phyloP scores from a whole-genome alignment of 192 early-diverging fungal species.

The Dispira parvispora region DNA sequence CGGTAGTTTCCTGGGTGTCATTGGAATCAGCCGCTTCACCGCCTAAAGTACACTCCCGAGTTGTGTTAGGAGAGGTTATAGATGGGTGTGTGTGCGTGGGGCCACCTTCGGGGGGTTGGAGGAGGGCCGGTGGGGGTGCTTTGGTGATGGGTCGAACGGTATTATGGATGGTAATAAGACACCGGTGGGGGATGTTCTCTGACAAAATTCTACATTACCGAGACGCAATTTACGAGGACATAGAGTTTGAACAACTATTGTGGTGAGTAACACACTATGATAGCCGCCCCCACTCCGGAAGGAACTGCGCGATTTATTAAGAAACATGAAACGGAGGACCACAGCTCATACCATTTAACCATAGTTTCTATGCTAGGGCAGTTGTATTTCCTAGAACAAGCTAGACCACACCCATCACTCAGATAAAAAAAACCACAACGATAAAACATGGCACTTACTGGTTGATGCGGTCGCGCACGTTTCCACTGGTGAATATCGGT shows the following conservation, averaged over 20 bases:
- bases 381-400: neutral
- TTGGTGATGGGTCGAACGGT: neutral
- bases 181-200: neutral
- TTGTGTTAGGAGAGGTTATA: neutral
- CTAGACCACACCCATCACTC: neutral
- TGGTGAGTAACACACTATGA: neutral
- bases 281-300: neutral
- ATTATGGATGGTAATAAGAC: neutral
- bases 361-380: neutral
- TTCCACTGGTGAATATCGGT: neutral
- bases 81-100: neutral
- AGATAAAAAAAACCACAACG: neutral
- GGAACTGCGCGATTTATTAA: neutral
- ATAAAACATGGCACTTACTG: neutral
- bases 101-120: neutral
- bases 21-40: neutral
- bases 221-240: neutral
- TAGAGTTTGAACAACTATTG: neutral
- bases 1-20: neutral
- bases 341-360: too few relatives aligned
- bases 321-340: neutral
- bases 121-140: neutral
- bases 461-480: neutral
- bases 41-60: neutral
- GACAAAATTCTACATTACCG: neutral